Conservation (phyloP, 768 basidiomycete species). For the Chalciporus piperatus region DNA sequence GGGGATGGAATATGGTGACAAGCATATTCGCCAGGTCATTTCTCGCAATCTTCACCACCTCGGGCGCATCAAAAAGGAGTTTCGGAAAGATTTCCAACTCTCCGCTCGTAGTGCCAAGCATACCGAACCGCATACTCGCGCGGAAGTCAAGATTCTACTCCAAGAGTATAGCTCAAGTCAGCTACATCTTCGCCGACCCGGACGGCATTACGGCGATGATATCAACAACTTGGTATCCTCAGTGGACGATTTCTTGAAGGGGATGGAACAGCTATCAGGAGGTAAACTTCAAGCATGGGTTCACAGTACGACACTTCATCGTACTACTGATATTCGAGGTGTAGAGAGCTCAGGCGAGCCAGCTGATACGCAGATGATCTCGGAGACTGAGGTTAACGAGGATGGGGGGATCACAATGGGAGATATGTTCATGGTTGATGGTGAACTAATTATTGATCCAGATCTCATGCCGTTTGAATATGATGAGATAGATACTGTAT, state of each 20-base stretch:
- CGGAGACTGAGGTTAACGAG: no score
- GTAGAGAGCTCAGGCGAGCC: no score
- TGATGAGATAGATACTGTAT: background rate
- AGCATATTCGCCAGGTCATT: slow-evolving; percentile 27
- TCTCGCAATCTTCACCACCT: slow-evolving; percentile 12
- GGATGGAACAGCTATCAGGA: slow-evolving; percentile 12
- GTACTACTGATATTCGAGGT: background rate
- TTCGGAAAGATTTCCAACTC: no score
- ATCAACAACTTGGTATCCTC: background rate
- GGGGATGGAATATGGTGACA: slow-evolving; percentile 18
- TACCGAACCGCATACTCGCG: slow-evolving; percentile 13
- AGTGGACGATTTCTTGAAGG: slow-evolving; percentile 15
- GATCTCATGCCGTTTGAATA: background rate
- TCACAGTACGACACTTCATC: background rate
- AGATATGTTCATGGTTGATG: slow-evolving; percentile 1
- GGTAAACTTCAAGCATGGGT: slow-evolving; percentile 8
- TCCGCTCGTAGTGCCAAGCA: no score
- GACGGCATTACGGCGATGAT: slow-evolving; percentile 13
- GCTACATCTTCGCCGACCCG: slow-evolving; percentile 19
- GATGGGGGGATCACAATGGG: background rate
- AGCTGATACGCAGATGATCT: no score
- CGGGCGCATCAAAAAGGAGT: no score
- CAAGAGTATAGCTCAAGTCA: slow-evolving; percentile 13
- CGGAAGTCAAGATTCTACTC: slow-evolving; percentile 16
- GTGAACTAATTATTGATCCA: background rate